phyloP scores from a whole-genome alignment of 306 rosid genomes.

The Sphenostylis stenocarpa region DNA sequence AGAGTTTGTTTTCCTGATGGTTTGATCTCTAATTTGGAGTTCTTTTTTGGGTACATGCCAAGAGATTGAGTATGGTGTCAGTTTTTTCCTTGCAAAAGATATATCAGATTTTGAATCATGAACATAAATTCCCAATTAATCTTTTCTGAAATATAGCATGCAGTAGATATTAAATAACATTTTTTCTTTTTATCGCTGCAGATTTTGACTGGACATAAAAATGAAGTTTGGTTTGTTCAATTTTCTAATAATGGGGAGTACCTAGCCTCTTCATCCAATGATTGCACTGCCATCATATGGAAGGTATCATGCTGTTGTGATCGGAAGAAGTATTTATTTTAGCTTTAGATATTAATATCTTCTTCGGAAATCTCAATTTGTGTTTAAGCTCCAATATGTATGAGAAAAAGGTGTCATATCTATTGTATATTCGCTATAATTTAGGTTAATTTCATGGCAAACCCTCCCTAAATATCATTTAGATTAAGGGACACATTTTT shows the following conservation, averaged over 20 bases:
- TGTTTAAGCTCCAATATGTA: not conserved
- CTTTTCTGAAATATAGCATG: constrained; percentile 8
- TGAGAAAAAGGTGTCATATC: not conserved
- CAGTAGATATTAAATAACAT: constrained; percentile 18
- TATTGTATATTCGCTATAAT: not conserved
- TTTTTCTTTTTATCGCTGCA: constrained; percentile 48
- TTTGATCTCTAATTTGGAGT: constrained; percentile 12
- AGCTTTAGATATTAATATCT: not conserved
- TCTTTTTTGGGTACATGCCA: constrained; percentile 3
- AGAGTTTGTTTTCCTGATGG: not conserved
- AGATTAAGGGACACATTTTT: not conserved
- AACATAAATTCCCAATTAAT: constrained; percentile 10
- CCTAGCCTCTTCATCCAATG: constrained; percentile 89
- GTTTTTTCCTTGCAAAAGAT: constrained; percentile 7
- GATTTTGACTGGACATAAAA: constrained; percentile 83
- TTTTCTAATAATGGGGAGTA: constrained; percentile 84
- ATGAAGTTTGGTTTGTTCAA: constrained; percentile 96
- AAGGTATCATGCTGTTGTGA: constrained; percentile 52
- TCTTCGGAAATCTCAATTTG: not conserved
- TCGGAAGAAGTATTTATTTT: not conserved
- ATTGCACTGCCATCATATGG: constrained; percentile 89
- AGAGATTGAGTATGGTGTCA: constrained; percentile 17
- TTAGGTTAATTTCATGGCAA: not conserved
- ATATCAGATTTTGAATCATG: not conserved
- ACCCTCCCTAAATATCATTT: not conserved